phyloP scores from a whole-genome alignment of 257 asterid species.

The Jaltomata sinuosa region DNA sequence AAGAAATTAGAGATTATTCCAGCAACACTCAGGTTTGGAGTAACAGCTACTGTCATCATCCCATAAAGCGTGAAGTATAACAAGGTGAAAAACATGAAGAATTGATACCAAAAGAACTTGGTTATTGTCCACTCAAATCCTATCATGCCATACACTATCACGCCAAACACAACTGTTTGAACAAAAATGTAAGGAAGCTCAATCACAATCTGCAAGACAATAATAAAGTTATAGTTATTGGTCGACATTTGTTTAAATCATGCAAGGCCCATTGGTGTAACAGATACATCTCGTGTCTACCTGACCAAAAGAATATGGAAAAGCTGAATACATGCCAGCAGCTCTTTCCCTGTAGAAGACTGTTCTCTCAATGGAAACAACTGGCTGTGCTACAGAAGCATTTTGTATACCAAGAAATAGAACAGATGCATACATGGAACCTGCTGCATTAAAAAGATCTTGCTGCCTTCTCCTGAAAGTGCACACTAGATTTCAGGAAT shows the following conservation, averaged over 20 bases:
- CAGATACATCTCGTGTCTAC: too few relatives aligned
- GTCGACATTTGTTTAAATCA: not conserved
- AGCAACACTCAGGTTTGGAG: constrained; percentile 35
- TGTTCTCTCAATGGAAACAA: constrained; percentile 64
- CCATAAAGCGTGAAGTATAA: constrained; percentile 57
- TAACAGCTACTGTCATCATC: constrained; percentile 13
- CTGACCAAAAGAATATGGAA: constrained; percentile 79
- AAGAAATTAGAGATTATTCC: not conserved
- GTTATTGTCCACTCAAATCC: constrained; percentile 34
- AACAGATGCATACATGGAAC: constrained; percentile 73
- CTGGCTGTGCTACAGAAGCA: constrained; percentile 64
- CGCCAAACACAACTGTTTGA: constrained; percentile 25
- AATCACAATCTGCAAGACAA: constrained; percentile 33
- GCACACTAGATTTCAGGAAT: not conserved
- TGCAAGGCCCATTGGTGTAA: too few relatives aligned
- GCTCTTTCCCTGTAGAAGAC: constrained; percentile 59
- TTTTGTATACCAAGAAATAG: constrained; percentile 63
- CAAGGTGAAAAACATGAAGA: constrained; percentile 33
- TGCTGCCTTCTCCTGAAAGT: constrained; percentile 40
- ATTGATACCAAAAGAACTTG: constrained; percentile 28
- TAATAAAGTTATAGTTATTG: not conserved
- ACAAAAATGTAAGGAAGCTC: constrained; percentile 33
- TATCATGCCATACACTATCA: constrained; percentile 44
- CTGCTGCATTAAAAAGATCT: constrained; percentile 74
- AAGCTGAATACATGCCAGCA: constrained; percentile 40